A percentile compares a stretch with the other conserved stretches of the same genome.
These are phyloP conservation scores for Solanum bulbocastanum DNA, from an alignment of 257 asterid species.

Conservation along the genomic window DNA sequence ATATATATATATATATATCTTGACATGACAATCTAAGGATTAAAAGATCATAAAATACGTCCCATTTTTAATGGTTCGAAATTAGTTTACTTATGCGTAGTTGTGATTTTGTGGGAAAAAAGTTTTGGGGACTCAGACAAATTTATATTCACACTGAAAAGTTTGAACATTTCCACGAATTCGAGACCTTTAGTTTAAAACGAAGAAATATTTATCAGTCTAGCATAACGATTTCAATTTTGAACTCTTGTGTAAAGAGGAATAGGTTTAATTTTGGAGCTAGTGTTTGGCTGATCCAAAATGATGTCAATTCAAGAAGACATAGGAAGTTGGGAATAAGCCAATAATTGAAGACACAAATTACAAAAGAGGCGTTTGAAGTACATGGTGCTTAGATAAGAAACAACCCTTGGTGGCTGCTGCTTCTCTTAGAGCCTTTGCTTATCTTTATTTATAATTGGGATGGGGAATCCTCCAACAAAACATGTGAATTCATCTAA, in stretches of 20 bases:
- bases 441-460: neutral
- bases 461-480: neutral
- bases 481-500: slow-evolving; percentile 1
- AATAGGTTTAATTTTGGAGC: neutral
- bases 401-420: neutral
- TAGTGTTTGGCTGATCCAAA: neutral
- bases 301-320: neutral
- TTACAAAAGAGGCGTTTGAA: neutral
- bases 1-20: neutral
- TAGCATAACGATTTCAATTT: neutral
- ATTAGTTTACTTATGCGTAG: neutral
- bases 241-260: neutral
- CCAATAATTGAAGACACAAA: neutral
- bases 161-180: no score
- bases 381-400: neutral
- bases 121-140: neutral
- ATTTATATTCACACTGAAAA: neutral
- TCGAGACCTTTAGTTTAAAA: no score
- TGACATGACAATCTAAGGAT: neutral
- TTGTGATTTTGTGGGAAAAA: neutral
- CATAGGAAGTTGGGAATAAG: neutral
- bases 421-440: neutral
- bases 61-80: neutral
- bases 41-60: neutral
- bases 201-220: neutral